A percentile compares a stretch with the other conserved stretches of the same genome.
phyloP scores from a whole-genome alignment of 2,329 filamentous ascomycete species.

The Aphanocladium album region DNA sequence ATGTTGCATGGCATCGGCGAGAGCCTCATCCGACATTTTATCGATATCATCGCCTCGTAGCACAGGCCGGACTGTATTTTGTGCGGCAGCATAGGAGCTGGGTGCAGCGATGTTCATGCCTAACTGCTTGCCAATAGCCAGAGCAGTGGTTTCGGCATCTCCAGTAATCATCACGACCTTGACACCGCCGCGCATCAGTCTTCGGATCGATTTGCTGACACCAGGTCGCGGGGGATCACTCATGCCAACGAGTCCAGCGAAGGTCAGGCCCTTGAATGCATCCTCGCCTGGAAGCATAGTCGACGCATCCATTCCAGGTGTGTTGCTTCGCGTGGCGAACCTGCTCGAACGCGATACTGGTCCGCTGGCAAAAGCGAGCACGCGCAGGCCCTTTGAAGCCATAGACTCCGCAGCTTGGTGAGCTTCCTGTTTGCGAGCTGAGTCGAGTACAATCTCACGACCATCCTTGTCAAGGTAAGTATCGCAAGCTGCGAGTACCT shows the following conservation, averaged over 20 bases:
- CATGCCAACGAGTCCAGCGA: constrained; percentile 94
- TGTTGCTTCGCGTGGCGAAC: constrained; percentile 46
- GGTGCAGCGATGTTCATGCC: constrained; percentile 74
- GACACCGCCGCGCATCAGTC: constrained; percentile 88
- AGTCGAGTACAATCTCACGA: constrained; percentile 78
- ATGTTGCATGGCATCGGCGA: constrained; percentile 77
- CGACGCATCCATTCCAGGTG: constrained; percentile 38
- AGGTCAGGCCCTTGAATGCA: constrained; percentile 75
- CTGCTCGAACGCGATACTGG: constrained; percentile 47
- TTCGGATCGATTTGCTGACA: constrained; percentile 82
- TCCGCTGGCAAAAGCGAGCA: constrained; percentile 91
- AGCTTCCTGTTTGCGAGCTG: constrained; percentile 67
- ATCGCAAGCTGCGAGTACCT: constrained; percentile 79
- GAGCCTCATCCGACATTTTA: constrained; percentile 77
- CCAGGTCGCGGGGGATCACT: constrained; percentile 90
- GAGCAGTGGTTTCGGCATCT: constrained; percentile 88
- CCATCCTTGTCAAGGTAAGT: constrained; percentile 85
- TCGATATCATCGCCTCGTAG: constrained; percentile 91
- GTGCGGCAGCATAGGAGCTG: constrained; percentile 47
- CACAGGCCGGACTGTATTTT: constrained; percentile 63
- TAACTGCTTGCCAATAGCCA: constrained; percentile 91
- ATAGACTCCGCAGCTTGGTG: constrained; percentile 76
- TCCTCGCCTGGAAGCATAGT: constrained; percentile 56
- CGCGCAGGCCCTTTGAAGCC: constrained; percentile 83
- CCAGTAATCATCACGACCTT: constrained; percentile 99